Percentiles rank a stretch among this genome's conserved stretches.
These are phyloP conservation scores for Porcisia deanei DNA, from an alignment of 208 protist genomes.

Conservation along the genomic window DNA sequence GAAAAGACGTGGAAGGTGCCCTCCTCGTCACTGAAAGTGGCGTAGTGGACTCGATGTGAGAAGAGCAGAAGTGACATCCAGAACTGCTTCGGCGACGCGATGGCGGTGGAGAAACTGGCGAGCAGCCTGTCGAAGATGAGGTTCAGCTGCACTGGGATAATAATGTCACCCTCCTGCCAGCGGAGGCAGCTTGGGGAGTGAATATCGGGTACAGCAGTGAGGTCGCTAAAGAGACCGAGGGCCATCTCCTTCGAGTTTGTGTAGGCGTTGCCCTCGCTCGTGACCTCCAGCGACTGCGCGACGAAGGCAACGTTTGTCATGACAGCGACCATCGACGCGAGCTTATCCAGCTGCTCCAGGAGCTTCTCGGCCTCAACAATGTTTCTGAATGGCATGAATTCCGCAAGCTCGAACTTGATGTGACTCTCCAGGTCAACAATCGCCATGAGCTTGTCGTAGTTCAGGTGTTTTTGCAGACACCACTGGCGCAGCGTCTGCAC, in stretches of 20 bases:
- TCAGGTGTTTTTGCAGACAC: conserved; percentile 65
- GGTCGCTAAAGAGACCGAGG: conserved; percentile 74
- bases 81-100: conserved; percentile 62
- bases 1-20: conserved; percentile 75
- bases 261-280: conserved; percentile 68
- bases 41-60: conserved; percentile 53
- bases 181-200: conserved; percentile 66
- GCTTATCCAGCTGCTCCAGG: conserved; percentile 57
- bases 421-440: conserved; percentile 68
- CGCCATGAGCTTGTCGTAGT: conserved; percentile 59
- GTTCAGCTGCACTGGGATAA: conserved; percentile 72
- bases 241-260: conserved; percentile 70
- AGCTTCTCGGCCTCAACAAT: conserved; percentile 58
- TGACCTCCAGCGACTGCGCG: conserved; percentile 64
- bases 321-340: conserved; percentile 58
- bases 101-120: conserved; percentile 67
- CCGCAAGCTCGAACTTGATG: conserved; percentile 70
- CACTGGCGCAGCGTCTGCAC: conserved; percentile 56
- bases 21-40: conserved; percentile 75
- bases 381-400: conserved; percentile 69
- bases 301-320: conserved; percentile 63
- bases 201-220: conserved; percentile 75
- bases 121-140: conserved; percentile 69
- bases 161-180: conserved; percentile 63
- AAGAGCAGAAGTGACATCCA: conserved; percentile 77